Conservation (phyloP, 2,329 filamentous ascomycete species). For the Nemania bipapillata region DNA sequence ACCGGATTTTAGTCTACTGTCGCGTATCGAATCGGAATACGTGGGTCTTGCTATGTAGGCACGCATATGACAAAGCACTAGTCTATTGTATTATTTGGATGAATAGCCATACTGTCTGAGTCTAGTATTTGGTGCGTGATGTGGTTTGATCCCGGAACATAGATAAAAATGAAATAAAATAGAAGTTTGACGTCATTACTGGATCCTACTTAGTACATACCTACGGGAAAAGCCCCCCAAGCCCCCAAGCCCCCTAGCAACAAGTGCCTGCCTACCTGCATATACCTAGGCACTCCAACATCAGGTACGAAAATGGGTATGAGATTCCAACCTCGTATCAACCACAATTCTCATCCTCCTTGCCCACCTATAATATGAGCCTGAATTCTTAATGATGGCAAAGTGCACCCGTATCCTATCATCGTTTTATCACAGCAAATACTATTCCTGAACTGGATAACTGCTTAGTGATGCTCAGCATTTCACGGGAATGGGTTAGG, state of each 20-base stretch:
- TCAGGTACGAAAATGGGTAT: not conserved
- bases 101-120: not conserved
- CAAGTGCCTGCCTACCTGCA: too few relatives aligned
- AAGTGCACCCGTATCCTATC: not conserved
- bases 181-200: not conserved
- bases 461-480: not conserved
- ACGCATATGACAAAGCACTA: not conserved
- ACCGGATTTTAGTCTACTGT: constrained; percentile 39
- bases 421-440: not conserved
- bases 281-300: too few relatives aligned
- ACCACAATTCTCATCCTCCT: not conserved
- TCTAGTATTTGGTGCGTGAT: not conserved
- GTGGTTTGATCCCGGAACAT: not conserved
- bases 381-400: not conserved
- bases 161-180: not conserved
- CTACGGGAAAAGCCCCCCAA: too few relatives aligned
- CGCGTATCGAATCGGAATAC: constrained; percentile 26
- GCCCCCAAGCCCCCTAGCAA: too few relatives aligned
- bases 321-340: not conserved
- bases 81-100: constrained; percentile 7
- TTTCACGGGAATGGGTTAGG: not conserved
- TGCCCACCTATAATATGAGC: not conserved
- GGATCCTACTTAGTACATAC: too few relatives aligned
- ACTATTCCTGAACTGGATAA: not conserved
- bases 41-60: not conserved